phyloP scores from a whole-genome alignment of 2,329 filamentous ascomycete species.

The Amauroascus niger region DNA sequence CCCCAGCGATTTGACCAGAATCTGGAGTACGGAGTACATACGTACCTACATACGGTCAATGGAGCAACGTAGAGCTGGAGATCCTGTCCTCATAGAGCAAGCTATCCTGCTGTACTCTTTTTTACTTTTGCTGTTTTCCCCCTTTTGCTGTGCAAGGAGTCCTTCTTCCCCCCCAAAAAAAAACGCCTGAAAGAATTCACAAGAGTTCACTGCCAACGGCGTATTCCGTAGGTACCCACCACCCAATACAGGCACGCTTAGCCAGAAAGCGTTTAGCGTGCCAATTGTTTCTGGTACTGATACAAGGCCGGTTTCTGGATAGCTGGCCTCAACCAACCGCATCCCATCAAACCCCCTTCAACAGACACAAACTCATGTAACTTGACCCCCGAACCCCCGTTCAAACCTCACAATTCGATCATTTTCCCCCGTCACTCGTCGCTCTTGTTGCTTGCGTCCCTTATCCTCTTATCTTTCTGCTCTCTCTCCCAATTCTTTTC shows the following conservation, averaged over 20 bases:
- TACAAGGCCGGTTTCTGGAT: slow-evolving; percentile 6
- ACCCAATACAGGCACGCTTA: not conserved
- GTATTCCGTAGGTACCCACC: too few species aligned
- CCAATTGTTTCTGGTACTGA: slow-evolving; percentile 5
- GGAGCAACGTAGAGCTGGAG: too few species aligned
- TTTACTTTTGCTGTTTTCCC: too few species aligned
- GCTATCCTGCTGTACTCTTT: too few species aligned
- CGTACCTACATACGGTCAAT: too few species aligned
- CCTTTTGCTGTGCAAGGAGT: too few species aligned
- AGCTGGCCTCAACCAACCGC: slow-evolving; percentile 13
- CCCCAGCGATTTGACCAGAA: not conserved
- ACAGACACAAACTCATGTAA: not conserved
- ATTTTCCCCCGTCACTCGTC: not conserved
- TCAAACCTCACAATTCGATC: not conserved
- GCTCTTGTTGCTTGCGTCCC: not conserved
- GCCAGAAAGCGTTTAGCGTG: slow-evolving; percentile 4
- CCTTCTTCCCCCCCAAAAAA: too few species aligned
- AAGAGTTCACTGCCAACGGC: too few species aligned
- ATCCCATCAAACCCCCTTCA: slow-evolving; percentile 6
- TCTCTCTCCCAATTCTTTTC: not conserved
- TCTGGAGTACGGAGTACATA: too few species aligned
- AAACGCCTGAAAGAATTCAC: too few species aligned
- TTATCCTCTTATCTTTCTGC: not conserved
- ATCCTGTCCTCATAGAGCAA: too few species aligned
- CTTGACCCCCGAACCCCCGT: not conserved